phyloP scores from a whole-genome alignment of 192 early-diverging fungal species.

The Powellomyces hirtus region DNA sequence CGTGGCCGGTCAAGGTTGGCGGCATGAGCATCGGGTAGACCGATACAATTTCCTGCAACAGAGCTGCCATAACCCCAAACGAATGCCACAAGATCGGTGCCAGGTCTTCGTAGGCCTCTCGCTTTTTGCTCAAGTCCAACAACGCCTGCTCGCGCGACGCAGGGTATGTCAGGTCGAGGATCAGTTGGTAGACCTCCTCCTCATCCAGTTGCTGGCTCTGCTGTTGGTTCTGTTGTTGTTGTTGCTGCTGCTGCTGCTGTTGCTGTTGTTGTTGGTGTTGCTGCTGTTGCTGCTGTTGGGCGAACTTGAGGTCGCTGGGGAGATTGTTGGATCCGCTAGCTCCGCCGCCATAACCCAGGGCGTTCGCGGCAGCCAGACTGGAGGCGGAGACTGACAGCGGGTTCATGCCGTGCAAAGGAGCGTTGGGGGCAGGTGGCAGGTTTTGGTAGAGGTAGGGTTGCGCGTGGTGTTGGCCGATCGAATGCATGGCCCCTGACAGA shows the following conservation, averaged over 20 bases:
- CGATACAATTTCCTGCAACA: conserved; percentile 94
- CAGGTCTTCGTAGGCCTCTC: conserved; percentile 93
- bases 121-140: conserved; percentile 87
- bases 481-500: too few relatives aligned
- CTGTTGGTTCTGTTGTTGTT: conserved; percentile 22
- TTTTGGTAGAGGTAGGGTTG: conserved; percentile 28
- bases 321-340: background rate
- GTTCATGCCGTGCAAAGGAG: conserved; percentile 18
- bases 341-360: background rate
- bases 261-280: conserved; percentile 25
- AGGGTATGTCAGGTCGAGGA: conserved; percentile 79
- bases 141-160: conserved; percentile 81
- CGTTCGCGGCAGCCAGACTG: conserved; percentile 4
- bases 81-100: conserved; percentile 98
- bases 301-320: conserved; percentile 6
- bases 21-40: conserved; percentile 90
- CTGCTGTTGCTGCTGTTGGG: conserved; percentile 29
- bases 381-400: background rate
- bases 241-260: conserved; percentile 32
- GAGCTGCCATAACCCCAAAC: conserved; percentile 91
- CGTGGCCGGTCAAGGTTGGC: conserved; percentile 79
- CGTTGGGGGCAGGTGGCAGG: conserved; percentile 5
- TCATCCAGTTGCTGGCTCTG: conserved; percentile 47
- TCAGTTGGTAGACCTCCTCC: conserved; percentile 84
- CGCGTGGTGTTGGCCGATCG: background rate